Conservation (phyloP, 1,139 yeast genomes). For the Kodamaea suecica region DNA sequence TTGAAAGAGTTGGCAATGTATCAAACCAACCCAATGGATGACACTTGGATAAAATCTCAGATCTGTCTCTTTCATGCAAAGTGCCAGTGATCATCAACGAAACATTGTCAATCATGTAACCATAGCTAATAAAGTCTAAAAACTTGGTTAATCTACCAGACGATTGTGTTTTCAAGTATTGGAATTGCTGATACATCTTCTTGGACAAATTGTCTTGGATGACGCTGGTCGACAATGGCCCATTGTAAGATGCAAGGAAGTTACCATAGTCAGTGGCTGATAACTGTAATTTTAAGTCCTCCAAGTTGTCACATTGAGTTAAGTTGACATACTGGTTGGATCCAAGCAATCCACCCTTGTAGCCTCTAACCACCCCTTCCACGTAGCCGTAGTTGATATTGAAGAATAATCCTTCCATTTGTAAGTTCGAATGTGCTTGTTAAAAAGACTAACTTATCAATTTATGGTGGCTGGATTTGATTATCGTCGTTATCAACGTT, state of each 20-base stretch:
- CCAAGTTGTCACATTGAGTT: slow-evolving; percentile 93
- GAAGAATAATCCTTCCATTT: slow-evolving; percentile 84
- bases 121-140: slow-evolving; percentile 88
- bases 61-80: slow-evolving; percentile 86
- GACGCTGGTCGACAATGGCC: slow-evolving; percentile 76
- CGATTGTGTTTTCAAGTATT: slow-evolving; percentile 80
- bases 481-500: background rate
- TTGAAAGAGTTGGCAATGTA: slow-evolving; percentile 89
- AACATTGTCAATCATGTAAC: slow-evolving; percentile 98
- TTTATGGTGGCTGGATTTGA: background rate
- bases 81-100: slow-evolving; percentile 96
- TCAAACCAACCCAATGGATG: slow-evolving; percentile 99
- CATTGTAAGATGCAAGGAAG: slow-evolving; percentile 77
- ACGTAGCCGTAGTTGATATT: slow-evolving; percentile 86
- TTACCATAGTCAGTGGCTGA: slow-evolving; percentile 96
- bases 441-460: too few species aligned
- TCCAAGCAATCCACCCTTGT: slow-evolving; percentile 77
- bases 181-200: slow-evolving; percentile 79
- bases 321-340: slow-evolving; percentile 81
- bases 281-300: slow-evolving; percentile 88
- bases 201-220: slow-evolving; percentile 77
- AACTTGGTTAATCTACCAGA: slow-evolving; percentile 76
- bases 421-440: too few species aligned
- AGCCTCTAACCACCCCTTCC: slow-evolving; percentile 94
- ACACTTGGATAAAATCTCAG: slow-evolving; percentile 83